Percentiles rank a stretch among this genome's conserved stretches.
Evolutionary conservation across 2,329 filamentous ascomycete genomes (phyloP).

Genomic region (Phaeoacremonium minimum): DNA sequence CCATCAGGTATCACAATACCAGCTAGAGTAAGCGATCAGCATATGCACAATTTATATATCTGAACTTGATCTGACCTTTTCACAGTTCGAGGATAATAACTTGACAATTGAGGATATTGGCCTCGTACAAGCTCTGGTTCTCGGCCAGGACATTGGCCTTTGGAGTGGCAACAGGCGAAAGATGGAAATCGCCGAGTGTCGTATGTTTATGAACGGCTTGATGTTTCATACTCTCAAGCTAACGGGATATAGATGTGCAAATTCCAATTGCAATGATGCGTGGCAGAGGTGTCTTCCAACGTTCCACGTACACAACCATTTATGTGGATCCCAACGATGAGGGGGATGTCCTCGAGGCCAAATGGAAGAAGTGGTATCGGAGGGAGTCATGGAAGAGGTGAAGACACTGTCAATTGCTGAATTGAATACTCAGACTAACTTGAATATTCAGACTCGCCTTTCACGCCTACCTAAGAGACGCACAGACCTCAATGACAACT

Average conservation of each 20-base stretch:
- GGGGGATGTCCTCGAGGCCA: conserved; percentile 52
- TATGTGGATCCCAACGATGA: conserved; percentile 48
- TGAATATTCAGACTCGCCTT: conserved; percentile 52
- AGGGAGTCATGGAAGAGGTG: conserved; percentile 65
- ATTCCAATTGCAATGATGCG: conserved; percentile 40
- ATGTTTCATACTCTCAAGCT: conserved; percentile 3
- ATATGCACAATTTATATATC: neutral
- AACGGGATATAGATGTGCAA: conserved; percentile 13
- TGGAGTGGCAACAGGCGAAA: conserved; percentile 53
- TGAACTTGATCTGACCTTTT: neutral
- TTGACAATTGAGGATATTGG: conserved; percentile 38
- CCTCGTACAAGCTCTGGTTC: conserved; percentile 43
- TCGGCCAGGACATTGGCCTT: conserved; percentile 44
- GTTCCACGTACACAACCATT: conserved; percentile 48
- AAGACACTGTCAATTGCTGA: neutral
- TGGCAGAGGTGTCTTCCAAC: conserved; percentile 54
- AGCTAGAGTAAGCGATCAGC: conserved; percentile 16
- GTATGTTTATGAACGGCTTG: conserved; percentile 21
- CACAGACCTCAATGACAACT: conserved; percentile 63
- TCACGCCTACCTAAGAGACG: conserved; percentile 61
- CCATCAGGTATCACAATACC: conserved; percentile 23
- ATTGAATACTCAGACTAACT: conserved; percentile 1
- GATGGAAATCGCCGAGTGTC: conserved; percentile 53
- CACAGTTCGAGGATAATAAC: conserved; percentile 45
- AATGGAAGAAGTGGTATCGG: conserved; percentile 63